These are phyloP conservation scores for Rasamsonia emersonii DNA, from an alignment of 2,329 filamentous ascomycete species.

Conservation along the genomic window DNA sequence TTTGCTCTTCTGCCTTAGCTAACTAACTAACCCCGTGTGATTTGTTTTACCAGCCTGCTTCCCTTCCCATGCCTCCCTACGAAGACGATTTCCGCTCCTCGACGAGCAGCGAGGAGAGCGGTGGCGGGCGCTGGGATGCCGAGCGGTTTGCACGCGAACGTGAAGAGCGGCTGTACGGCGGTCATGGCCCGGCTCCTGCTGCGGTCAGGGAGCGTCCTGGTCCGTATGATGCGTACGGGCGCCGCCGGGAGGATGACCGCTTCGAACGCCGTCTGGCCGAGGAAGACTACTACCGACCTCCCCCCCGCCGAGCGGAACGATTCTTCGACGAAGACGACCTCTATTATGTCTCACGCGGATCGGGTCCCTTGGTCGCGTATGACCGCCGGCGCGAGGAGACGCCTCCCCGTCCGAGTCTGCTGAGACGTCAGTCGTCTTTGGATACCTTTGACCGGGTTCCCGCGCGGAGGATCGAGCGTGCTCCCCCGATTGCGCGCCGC, in stretches of 20 bases:
- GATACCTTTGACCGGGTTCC: conserved; percentile 82
- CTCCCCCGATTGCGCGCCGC: conserved; percentile 41
- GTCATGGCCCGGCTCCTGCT: conserved; percentile 26
- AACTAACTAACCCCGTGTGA: conserved; percentile 1
- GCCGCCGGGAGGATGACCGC: conserved; percentile 22
- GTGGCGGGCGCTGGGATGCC: conserved; percentile 28
- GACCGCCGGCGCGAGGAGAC: conserved; percentile 47
- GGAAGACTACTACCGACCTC: conserved; percentile 36
- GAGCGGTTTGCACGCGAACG: conserved; percentile 36
- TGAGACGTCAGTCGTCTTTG: conserved; percentile 78
- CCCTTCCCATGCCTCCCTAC: conserved; percentile 27
- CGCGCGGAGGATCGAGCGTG: conserved; percentile 40
- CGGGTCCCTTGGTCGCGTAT: conserved; percentile 48
- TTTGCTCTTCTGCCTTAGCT: not conserved
- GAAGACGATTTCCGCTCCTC: conserved; percentile 25
- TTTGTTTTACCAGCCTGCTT: not conserved
- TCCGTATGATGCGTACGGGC: too few species aligned
- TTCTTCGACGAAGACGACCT: conserved; percentile 35
- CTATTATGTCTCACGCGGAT: conserved; percentile 22
- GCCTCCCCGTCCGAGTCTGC: conserved; percentile 55
- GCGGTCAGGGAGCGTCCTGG: conserved; percentile 4
- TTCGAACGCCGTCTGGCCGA: conserved; percentile 34
- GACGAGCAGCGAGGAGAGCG: conserved; percentile 13
- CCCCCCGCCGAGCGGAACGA: conserved; percentile 28
- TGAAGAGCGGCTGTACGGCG: conserved; percentile 27